Conservation (phyloP, 139 green algal species). For the Raphidocelis subcapitata region DNA sequence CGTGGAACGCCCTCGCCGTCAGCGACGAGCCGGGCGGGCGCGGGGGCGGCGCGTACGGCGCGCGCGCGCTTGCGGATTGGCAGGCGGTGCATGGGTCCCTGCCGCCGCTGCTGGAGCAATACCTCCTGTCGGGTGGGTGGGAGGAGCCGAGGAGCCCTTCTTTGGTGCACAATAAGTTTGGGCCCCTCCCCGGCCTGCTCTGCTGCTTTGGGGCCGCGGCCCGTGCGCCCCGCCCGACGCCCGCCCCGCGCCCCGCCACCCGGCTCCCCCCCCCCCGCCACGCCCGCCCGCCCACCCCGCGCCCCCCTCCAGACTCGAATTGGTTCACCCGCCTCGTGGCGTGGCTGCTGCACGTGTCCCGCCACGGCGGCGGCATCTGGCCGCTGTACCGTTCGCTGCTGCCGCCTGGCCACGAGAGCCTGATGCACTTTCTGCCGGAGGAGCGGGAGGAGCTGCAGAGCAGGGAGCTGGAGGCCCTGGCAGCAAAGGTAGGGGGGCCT, state of each 20-base stretch:
- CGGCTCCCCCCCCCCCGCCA: too few species aligned
- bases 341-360: constrained; percentile 40
- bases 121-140: constrained; percentile 28
- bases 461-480: constrained; percentile 17
- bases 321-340: constrained; percentile 41
- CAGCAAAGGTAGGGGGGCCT: constrained; percentile 3
- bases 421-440: constrained; percentile 43
- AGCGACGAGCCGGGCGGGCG: constrained; percentile 32
- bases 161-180: not conserved
- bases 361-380: constrained; percentile 29
- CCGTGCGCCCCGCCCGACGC: not conserved
- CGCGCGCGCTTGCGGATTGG: constrained; percentile 31
- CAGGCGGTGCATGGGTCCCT: constrained; percentile 39
- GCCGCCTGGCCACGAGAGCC: constrained; percentile 1
- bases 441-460: constrained; percentile 25
- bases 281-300: not conserved
- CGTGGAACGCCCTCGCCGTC: constrained; percentile 35
- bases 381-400: constrained; percentile 34
- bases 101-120: constrained; percentile 32
- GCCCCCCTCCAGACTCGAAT: constrained; percentile 12
- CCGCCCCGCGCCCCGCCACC: not conserved
- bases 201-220: not conserved
- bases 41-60: constrained; percentile 25
- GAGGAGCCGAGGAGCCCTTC: not conserved
- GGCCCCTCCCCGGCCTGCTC: not conserved